phyloP scores from a whole-genome alignment of 2,329 filamentous ascomycete genomes.

The Fusarium clavum region DNA sequence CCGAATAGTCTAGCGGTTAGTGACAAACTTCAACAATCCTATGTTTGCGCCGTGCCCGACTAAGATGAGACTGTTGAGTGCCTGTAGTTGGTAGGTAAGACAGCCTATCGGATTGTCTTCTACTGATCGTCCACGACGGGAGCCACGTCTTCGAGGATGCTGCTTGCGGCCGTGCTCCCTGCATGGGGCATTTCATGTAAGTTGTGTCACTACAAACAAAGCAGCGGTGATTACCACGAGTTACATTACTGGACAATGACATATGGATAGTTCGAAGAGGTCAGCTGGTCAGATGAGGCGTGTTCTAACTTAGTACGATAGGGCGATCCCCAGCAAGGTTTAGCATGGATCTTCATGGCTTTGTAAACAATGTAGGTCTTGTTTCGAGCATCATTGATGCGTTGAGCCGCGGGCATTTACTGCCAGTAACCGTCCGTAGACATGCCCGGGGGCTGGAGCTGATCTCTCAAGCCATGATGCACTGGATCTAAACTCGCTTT shows the following conservation, averaged over 20 bases:
- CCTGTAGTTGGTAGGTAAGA: not conserved
- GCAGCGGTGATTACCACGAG: slow-evolving; percentile 9
- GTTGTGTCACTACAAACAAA: slow-evolving; percentile 35
- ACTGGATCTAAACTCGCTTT: slow-evolving; percentile 22
- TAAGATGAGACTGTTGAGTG: not conserved
- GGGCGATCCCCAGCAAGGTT: slow-evolving; percentile 28
- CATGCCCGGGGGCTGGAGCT: not conserved
- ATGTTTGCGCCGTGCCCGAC: not conserved
- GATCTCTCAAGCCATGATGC: slow-evolving; percentile 21
- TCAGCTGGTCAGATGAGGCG: slow-evolving; percentile 38
- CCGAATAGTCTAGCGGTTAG: not conserved
- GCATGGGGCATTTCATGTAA: slow-evolving; percentile 26
- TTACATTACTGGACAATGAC: slow-evolving; percentile 27
- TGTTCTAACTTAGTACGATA: slow-evolving; percentile 17
- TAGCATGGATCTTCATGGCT: slow-evolving; percentile 25
- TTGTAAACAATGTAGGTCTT: slow-evolving; percentile 12
- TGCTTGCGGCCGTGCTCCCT: slow-evolving; percentile 26
- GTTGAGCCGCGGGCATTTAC: slow-evolving; percentile 10
- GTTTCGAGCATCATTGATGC: slow-evolving; percentile 18
- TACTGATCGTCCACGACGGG: not conserved
- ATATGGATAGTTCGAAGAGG: slow-evolving; percentile 16
- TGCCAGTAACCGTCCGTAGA: not conserved
- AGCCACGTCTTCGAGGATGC: slow-evolving; percentile 27
- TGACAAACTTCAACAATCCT: slow-evolving; percentile 9
- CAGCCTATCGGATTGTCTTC: slow-evolving; percentile 25